A percentile compares a stretch with the other conserved stretches of the same genome.
Evolutionary conservation across 257 asterid genomes (phyloP).

Genomic region (Penstemon newberryi): DNA sequence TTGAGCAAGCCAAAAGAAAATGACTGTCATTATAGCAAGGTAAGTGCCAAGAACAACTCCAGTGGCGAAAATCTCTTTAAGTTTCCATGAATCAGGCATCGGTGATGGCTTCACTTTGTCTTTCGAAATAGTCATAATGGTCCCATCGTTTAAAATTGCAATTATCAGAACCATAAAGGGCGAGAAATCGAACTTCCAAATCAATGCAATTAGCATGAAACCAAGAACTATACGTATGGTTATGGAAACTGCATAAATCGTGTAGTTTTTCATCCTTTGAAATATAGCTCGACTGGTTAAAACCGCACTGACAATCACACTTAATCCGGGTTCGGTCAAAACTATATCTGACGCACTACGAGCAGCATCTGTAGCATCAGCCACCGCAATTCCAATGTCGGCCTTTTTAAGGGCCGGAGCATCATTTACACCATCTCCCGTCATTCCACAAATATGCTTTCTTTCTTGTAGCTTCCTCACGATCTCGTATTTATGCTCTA

Average conservation of each 20-base stretch:
- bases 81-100: slow-evolving; percentile 62
- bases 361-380: slow-evolving; percentile 65
- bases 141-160: slow-evolving; percentile 64
- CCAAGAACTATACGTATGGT: slow-evolving; percentile 63
- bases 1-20: slow-evolving; percentile 55
- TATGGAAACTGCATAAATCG: slow-evolving; percentile 63
- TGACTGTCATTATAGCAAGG: slow-evolving; percentile 58
- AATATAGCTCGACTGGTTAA: slow-evolving; percentile 57
- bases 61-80: slow-evolving; percentile 62
- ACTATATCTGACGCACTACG: slow-evolving; percentile 58
- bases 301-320: slow-evolving; percentile 57
- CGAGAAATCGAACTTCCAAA: slow-evolving; percentile 67
- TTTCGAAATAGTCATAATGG: slow-evolving; percentile 63
- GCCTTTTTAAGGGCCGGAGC: slow-evolving; percentile 63
- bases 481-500: slow-evolving; percentile 60
- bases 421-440: slow-evolving; percentile 69
- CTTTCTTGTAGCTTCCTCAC: slow-evolving; percentile 61
- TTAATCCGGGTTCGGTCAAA: slow-evolving; percentile 54
- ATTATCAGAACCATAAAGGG: slow-evolving; percentile 70
- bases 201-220: slow-evolving; percentile 56
- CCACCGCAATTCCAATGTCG: slow-evolving; percentile 61
- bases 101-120: slow-evolving; percentile 67
- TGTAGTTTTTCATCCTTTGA: slow-evolving; percentile 70
- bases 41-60: slow-evolving; percentile 64
- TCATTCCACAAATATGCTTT: slow-evolving; percentile 62